These are phyloP conservation scores for Leccinum griseonigrum DNA, from an alignment of 1,284 basidiomycete species.

Conservation along the genomic window DNA sequence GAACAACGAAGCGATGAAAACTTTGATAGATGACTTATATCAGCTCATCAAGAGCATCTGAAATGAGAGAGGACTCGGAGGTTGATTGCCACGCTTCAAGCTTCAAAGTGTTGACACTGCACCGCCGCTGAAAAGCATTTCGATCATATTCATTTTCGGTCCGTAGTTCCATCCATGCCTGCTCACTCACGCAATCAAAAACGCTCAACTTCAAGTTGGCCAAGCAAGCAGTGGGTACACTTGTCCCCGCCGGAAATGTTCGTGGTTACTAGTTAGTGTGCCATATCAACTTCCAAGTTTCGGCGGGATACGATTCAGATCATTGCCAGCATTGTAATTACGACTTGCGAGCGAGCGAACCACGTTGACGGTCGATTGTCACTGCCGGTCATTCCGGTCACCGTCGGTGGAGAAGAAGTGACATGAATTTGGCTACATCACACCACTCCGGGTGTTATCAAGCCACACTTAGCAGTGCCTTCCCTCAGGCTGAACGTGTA, in stretches of 20 bases:
- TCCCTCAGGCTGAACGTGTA: not conserved
- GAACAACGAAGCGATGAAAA: conserved; percentile 56
- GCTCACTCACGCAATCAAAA: not conserved
- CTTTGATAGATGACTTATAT: conserved; percentile 69
- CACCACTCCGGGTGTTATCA: not conserved
- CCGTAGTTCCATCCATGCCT: not conserved
- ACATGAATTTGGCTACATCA: not conserved
- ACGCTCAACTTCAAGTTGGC: not conserved
- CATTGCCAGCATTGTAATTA: not conserved
- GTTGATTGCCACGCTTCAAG: conserved; percentile 28
- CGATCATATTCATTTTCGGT: not conserved
- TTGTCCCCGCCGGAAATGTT: not conserved
- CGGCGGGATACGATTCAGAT: conserved; percentile 8
- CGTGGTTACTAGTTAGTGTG: not conserved
- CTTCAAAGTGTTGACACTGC: not conserved
- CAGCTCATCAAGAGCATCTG: conserved; percentile 56
- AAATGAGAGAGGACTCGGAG: conserved; percentile 49
- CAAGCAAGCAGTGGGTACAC: not conserved
- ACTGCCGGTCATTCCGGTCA: not conserved
- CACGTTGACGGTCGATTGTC: not conserved
- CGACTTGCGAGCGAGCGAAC: not conserved
- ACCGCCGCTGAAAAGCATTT: not conserved
- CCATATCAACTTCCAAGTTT: not conserved
- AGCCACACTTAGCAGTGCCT: not conserved
- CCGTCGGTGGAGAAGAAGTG: not conserved